Base-by-base conservation (phyloP, 345 rosid genomes). In the Euphorbia peplus region DNA sequence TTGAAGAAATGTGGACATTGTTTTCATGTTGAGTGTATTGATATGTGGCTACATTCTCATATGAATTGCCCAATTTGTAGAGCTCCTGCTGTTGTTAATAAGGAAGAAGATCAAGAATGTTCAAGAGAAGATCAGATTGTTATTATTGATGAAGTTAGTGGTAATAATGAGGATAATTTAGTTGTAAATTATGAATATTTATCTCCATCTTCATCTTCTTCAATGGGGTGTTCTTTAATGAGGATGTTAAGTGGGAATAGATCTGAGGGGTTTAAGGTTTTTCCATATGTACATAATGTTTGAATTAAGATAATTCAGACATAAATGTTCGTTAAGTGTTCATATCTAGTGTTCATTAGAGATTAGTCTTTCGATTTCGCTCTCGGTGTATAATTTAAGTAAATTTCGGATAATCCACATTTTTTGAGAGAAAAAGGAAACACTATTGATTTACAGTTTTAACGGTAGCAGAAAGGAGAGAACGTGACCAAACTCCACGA, bases 21-120 rank as follows among this genome's bases (percentile, higher is more conserved):
- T 37, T 92, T 92, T 68, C 98, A 90, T 44, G 83, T 87, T 22
- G 90, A 87, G 66, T 92, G 97, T 63, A 85, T 92, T 46, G 96
- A 90, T 29, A 90, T 79, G 87, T 92, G 98, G 98, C 66, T 92
- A 64, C 74, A 76, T 24, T 88, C 90, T 66, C 90, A 88, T 66
- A 66, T 85, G 0, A 88, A 74, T 47, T 92, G 98, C 58, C 98
- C 98, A 57, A 76, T 83, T 32, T 92, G 98, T 73, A 74, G 97
- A 68, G 81, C 82, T 68, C 76, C 81, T 57, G 76, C 79, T 11
- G 66, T 70, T 5, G 71, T 60, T 56, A 57, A 9, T 65, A 54
- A 26, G 11, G 9, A 39, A 39, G 42, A 39, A 5, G 8, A 35
- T 35, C 39, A 35, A 35, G 39, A n/a, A n/a, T n/a, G n/a, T n/a